These are phyloP conservation scores for Salix udensis DNA, from an alignment of 345 rosid genomes.

Conservation along the genomic window DNA sequence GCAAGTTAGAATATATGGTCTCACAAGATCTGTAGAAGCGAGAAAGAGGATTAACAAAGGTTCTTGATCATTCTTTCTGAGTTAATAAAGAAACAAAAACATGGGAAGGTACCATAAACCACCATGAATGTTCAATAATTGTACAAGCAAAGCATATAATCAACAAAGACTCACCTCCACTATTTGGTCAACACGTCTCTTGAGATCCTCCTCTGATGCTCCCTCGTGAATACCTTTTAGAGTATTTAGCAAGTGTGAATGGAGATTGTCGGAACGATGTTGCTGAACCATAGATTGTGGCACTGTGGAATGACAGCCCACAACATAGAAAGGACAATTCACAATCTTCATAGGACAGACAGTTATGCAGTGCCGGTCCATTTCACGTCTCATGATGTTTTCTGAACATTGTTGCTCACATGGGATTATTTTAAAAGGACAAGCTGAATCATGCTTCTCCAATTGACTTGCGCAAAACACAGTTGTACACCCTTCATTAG, in stretches of 20 bases:
- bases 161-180: conserved; percentile 39
- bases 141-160: not conserved
- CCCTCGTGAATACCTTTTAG: conserved; percentile 57
- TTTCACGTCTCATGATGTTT: conserved; percentile 65
- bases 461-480: conserved; percentile 47
- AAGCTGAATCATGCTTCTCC: conserved; percentile 63
- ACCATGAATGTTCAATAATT: not conserved
- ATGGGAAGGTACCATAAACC: not conserved
- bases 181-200: conserved; percentile 49
- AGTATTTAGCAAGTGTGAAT: conserved; percentile 54
- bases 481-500: conserved; percentile 61
- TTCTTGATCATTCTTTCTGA: not conserved
- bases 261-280: conserved; percentile 50
- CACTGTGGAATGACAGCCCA: conserved; percentile 61
- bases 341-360: conserved; percentile 80
- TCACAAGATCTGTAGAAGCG: too few species aligned
- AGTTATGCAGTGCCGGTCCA: conserved; percentile 93
- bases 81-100: not conserved
- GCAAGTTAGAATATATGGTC: not conserved
- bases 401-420: conserved; percentile 79
- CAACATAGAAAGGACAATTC: conserved; percentile 70
- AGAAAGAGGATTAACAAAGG: not conserved
- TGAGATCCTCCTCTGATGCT: conserved; percentile 51
- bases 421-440: conserved; percentile 77
- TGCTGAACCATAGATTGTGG: conserved; percentile 50